Evolutionary conservation across 2,329 filamentous ascomycete species (phyloP).

Genomic region (Stemphylium beticola): DNA sequence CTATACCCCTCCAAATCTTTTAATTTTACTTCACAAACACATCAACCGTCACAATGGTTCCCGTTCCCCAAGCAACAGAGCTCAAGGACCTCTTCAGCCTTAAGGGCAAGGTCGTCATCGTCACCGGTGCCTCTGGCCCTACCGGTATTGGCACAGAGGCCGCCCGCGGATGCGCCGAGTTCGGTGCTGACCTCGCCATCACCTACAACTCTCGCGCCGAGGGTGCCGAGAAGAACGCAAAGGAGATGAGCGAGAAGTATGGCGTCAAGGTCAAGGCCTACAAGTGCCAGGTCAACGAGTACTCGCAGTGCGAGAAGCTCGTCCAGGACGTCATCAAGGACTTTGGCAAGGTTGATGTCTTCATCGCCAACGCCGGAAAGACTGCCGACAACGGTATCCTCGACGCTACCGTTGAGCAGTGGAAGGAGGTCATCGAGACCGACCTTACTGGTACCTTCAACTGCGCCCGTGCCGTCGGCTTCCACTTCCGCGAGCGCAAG

Average conservation of each 20-base stretch:
- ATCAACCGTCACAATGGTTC: constrained; percentile 51
- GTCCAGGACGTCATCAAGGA: constrained; percentile 68
- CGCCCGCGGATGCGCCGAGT: constrained; percentile 68
- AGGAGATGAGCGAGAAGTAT: constrained; percentile 65
- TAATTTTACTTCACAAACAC: constrained; percentile 6
- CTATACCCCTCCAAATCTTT: not conserved
- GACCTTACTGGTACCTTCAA: constrained; percentile 89
- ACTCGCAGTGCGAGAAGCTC: constrained; percentile 62
- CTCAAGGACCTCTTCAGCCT: constrained; percentile 63
- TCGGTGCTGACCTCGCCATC: constrained; percentile 68
- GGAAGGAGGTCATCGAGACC: constrained; percentile 79
- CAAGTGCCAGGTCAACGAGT: constrained; percentile 67
- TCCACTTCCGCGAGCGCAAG: constrained; percentile 73
- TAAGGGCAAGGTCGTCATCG: constrained; percentile 61
- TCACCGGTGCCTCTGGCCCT: constrained; percentile 64
- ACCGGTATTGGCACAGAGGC: constrained; percentile 72
- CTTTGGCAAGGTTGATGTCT: constrained; percentile 72
- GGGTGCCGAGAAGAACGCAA: constrained; percentile 70
- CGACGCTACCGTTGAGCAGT: constrained; percentile 72
- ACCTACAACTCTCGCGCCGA: constrained; percentile 69
- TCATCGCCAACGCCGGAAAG: constrained; percentile 73
- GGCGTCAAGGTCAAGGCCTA: constrained; percentile 72
- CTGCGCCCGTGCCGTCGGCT: constrained; percentile 86
- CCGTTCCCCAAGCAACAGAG: constrained; percentile 62
- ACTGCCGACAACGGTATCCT: constrained; percentile 73